These are phyloP conservation scores for Ustilago nuda DNA, from an alignment of 1,284 basidiomycete species.

Conservation along the genomic window DNA sequence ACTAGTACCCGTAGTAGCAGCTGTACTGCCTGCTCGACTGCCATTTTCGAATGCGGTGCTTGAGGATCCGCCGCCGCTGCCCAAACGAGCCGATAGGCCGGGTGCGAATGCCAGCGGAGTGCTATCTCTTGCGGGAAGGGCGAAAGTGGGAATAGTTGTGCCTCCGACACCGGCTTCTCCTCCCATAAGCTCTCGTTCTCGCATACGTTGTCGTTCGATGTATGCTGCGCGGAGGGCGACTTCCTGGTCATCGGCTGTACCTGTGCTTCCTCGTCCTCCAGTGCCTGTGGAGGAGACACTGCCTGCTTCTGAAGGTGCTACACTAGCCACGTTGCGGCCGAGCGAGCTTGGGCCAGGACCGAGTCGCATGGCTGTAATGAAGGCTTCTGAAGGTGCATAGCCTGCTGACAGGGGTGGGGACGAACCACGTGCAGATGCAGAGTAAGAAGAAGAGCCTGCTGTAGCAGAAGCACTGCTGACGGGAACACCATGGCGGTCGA, in stretches of 20 bases:
- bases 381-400: slow-evolving; percentile 35
- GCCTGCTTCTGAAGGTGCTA: slow-evolving; percentile 59
- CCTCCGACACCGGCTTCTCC: slow-evolving; percentile 64
- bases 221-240: slow-evolving; percentile 47
- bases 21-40: slow-evolving; percentile 60
- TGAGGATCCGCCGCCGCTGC: slow-evolving; percentile 16
- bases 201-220: slow-evolving; percentile 64
- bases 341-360: slow-evolving; percentile 45
- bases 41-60: slow-evolving; percentile 30
- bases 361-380: slow-evolving; percentile 31
- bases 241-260: slow-evolving; percentile 55
- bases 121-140: slow-evolving; percentile 31
- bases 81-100: slow-evolving; percentile 42
- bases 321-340: slow-evolving; percentile 49
- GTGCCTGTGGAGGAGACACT: slow-evolving; percentile 51
- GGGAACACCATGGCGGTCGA: slow-evolving; percentile 29
- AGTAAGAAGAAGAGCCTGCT: slow-evolving; percentile 36
- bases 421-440: slow-evolving; percentile 36
- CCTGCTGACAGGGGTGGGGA: slow-evolving; percentile 29
- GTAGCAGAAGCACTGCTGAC: slow-evolving; percentile 48
- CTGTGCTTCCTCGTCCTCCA: slow-evolving; percentile 39
- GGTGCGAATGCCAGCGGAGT: slow-evolving; percentile 47
- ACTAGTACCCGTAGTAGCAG: slow-evolving; percentile 55
- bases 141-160: slow-evolving; percentile 40
- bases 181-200: slow-evolving; percentile 58